Conservation (phyloP, 2,329 filamentous ascomycete species). For the Xylariales sp. region DNA sequence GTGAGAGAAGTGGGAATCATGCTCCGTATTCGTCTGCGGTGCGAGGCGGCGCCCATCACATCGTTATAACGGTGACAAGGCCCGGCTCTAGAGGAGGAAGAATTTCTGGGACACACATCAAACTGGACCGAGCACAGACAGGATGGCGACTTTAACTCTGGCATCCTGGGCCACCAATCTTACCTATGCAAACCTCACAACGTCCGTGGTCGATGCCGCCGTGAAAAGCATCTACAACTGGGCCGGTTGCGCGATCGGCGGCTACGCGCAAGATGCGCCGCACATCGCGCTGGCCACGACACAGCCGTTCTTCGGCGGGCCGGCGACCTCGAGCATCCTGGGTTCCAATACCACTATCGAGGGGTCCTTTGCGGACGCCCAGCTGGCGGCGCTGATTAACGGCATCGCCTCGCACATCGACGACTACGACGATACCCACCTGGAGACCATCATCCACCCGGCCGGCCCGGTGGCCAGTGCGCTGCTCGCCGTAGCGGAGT, state of each 20-base stretch:
- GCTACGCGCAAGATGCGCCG: constrained; percentile 40
- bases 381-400: constrained; percentile 47
- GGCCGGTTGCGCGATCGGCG: constrained; percentile 48
- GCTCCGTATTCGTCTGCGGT: background rate
- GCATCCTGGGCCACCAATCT: constrained; percentile 43
- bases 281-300: constrained; percentile 24
- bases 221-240: constrained; percentile 49
- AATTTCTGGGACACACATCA: too few relatives aligned
- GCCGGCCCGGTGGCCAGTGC: constrained; percentile 46
- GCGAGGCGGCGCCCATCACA: background rate
- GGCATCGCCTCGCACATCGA: constrained; percentile 52
- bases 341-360: constrained; percentile 21
- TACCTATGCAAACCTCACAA: constrained; percentile 33
- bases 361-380: constrained; percentile 31
- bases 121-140: background rate
- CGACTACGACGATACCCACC: constrained; percentile 53
- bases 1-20: too few relatives aligned
- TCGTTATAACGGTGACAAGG: too few relatives aligned
- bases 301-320: constrained; percentile 22
- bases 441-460: constrained; percentile 52
- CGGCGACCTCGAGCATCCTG: constrained; percentile 25
- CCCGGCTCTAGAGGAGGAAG: too few relatives aligned
- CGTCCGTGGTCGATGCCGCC: constrained; percentile 35
- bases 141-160: constrained; percentile 41
- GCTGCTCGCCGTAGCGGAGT: constrained; percentile 42